A percentile compares a stretch with the other conserved stretches of the same genome.
Evolutionary conservation across 2,329 filamentous ascomycete genomes (phyloP).

Genomic region (Sclerotinia sclerotiorum): DNA sequence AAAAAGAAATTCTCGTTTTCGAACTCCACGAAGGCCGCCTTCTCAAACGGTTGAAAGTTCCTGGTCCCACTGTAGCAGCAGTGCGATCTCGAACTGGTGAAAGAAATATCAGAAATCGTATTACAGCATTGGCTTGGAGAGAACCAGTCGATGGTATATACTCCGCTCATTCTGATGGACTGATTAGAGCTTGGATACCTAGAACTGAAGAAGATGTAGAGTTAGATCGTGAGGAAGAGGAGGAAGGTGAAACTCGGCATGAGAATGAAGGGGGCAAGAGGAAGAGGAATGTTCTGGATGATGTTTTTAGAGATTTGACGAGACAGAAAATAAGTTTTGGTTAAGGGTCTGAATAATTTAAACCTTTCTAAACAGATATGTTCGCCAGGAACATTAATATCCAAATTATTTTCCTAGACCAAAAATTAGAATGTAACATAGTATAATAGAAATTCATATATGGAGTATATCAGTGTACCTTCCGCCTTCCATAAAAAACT

Average conservation of each 20-base stretch:
- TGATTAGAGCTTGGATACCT: constrained; percentile 77
- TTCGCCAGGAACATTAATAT: too few species aligned
- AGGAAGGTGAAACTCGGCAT: constrained; percentile 37
- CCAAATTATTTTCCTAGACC: too few species aligned
- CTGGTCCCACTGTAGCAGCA: constrained; percentile 54
- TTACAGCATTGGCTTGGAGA: constrained; percentile 75
- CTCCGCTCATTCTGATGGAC: constrained; percentile 80
- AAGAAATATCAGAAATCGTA: constrained; percentile 62
- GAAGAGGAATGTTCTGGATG: constrained; percentile 77
- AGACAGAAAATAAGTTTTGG: constrained; percentile 67
- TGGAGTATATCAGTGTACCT: too few species aligned
- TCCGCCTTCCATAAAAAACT: too few species aligned
- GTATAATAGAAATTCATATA: too few species aligned
- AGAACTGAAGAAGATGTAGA: constrained; percentile 52
- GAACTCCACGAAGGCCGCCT: constrained; percentile 76
- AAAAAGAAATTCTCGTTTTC: constrained; percentile 75
- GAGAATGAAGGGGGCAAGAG: constrained; percentile 56
- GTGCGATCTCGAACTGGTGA: constrained; percentile 50
- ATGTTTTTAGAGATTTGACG: constrained; percentile 77
- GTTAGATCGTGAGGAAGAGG: constrained; percentile 49
- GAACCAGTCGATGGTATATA: constrained; percentile 68
- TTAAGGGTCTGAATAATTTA: constrained; percentile 19
- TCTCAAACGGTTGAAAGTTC: constrained; percentile 68
- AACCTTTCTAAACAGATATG: neutral
- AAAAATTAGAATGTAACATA: too few species aligned